Evolutionary conservation across 2,329 filamentous ascomycete genomes (phyloP), one percentile per base, ranked within the genome.

Genomic region (Bertia moriformis): DNA sequence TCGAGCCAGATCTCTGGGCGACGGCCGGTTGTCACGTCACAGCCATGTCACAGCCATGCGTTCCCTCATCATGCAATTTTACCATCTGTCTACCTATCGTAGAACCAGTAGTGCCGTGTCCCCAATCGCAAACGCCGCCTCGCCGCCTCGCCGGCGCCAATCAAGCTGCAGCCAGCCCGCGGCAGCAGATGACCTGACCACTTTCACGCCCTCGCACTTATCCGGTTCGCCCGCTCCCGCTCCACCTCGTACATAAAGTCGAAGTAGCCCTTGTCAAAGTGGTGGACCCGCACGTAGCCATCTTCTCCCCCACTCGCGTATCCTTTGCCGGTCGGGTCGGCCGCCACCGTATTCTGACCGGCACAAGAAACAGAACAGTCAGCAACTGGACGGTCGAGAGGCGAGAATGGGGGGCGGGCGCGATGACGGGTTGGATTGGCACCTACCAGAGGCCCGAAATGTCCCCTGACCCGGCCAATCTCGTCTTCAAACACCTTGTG

Each of bases 401-500:
- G 19, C 14, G 13, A 18, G 5, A 17, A 19, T 17, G 33, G 48
- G 44, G 44, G 42, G 17, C 12, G 3, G 12, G 35, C n/a, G 5
- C 12, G 39, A 39, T 18, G 27, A 3, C 7, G n/a, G 5, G 14
- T 2, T 19, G 15, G 13, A 18, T 10, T 12, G 15, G 15, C 32
- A 51, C 61, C 42, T 56, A 65, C 62, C 57, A 95, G 71, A 48
- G 83, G 91, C 57, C 91, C 91, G 64, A 98, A 98, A 63, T 98
- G 91, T 46, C 91, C 91, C 57, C 86, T 77, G 47, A 98, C 91
- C 69, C 91, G 82, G 50, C 91, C 91, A 55, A 96, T 89, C 69
- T 98, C 91, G 63, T 98, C 89, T 65, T 94, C 87, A 60, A 98
- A 96, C 60, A 98, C 82, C 73, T 93, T 95, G 79, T 98, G 91